phyloP scores from a whole-genome alignment of 306 rosid species.

The Citrullus amarus region DNA sequence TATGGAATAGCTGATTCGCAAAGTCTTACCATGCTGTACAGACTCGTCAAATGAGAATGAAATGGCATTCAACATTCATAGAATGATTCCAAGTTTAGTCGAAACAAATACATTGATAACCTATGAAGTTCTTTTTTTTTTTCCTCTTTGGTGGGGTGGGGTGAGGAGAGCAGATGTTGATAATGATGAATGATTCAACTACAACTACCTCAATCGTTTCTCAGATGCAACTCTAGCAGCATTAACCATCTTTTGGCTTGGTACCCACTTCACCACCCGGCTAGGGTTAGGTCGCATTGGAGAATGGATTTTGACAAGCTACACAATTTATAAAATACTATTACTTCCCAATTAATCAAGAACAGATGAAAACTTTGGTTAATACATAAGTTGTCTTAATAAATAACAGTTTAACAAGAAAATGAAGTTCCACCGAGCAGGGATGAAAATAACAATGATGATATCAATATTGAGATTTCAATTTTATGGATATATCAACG shows the following conservation, averaged over 20 bases:
- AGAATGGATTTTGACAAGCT: slow-evolving; percentile 95
- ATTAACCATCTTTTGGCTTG: slow-evolving; percentile 36
- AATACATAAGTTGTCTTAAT: neutral
- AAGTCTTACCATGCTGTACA: neutral
- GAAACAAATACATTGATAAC: neutral
- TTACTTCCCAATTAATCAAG: neutral
- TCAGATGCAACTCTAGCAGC: slow-evolving; percentile 80
- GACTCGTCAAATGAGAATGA: neutral
- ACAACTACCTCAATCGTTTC: slow-evolving; percentile 51
- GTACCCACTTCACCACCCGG: slow-evolving; percentile 74
- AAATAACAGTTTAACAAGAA: neutral
- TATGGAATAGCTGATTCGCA: neutral
- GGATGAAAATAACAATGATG: too few species aligned
- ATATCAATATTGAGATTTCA: too few species aligned
- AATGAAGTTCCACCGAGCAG: neutral
- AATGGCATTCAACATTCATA: neutral
- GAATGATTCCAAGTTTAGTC: slow-evolving; percentile 2
- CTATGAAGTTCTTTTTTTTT: neutral
- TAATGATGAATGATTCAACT: neutral
- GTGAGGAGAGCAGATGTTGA: neutral
- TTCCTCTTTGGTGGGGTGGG: neutral
- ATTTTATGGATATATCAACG: too few species aligned
- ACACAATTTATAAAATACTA: slow-evolving; percentile 18
- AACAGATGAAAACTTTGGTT: neutral
- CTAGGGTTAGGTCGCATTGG: slow-evolving; percentile 89